Base-by-base conservation (phyloP, 345 rosid genomes). In the Camelina neglecta region DNA sequence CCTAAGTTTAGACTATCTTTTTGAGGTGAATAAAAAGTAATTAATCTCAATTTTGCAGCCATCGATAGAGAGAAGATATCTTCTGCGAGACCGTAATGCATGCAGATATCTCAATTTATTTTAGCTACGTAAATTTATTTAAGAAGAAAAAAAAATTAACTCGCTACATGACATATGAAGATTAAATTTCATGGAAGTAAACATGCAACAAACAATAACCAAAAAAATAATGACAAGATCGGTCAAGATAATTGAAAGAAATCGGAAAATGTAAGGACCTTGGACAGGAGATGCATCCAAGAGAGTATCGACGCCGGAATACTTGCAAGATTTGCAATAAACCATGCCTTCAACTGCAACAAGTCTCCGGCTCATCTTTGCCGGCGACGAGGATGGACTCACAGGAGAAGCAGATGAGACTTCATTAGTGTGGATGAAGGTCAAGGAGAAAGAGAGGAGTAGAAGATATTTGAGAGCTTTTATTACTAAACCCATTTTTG, bases 311-410 rank as follows among this genome's bases (percentile, higher is more conserved):
- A 69, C 73, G 35, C 95, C 93, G 8, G 86, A 56, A 69, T 87
- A 90, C 65, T 90, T 89, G 95, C 98, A 94, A 12, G 95, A 81
- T 81, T 90, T 94, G 91, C 96, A 90, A 59, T 83, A 92, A 23
- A 94, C 92, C 31, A 90, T 90, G 23, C 97, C 97, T 74, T 87
- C 86, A 6, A 94, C 91, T 4, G 92, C 93, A 0, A 94, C 87
- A 62, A 90, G 79, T 67, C 77, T 81, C 80, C 97, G 81, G 5
- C 56, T 76, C 72, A 84, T 62, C 67, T 72, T 65, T 6, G 20
- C 11, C 1, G 74, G 63, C 0, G 84, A 74, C 7, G 47, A 41
- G 20, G 84, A 82, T 35, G 86, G 79, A 18, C 71, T 41, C 24
- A 62, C 11, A 1, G 80, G 86, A 45, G 65, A 47, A 71, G 65